Conservation (phyloP, 208 protist genomes). For the Wallacemonas rigidus region DNA sequence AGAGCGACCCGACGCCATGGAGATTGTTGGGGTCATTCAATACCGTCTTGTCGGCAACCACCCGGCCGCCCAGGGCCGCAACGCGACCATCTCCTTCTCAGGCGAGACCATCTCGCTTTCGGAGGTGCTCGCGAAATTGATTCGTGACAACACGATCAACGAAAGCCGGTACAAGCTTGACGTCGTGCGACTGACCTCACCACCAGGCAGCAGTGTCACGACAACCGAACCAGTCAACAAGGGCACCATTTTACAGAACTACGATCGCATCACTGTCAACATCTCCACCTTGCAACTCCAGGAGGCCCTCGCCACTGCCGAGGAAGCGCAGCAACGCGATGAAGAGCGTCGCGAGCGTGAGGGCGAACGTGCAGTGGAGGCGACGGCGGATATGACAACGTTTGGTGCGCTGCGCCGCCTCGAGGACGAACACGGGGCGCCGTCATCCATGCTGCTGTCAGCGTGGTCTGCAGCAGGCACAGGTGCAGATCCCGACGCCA, state of each 20-base stretch:
- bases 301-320: constrained; percentile 40
- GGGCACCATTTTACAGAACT: constrained; percentile 46
- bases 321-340: constrained; percentile 31
- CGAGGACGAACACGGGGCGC: constrained; percentile 9
- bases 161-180: constrained; percentile 76
- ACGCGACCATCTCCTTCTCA: constrained; percentile 67
- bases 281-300: constrained; percentile 62
- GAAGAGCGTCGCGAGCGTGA: constrained; percentile 51
- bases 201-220: constrained; percentile 12
- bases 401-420: not conserved
- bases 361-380: constrained; percentile 34
- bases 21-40: constrained; percentile 65
- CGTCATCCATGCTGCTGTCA: not conserved
- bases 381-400: not conserved
- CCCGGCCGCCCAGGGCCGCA: constrained; percentile 73
- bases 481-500: not conserved
- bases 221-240: constrained; percentile 2
- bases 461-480: not conserved
- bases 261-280: constrained; percentile 67
- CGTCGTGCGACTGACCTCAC: constrained; percentile 17
- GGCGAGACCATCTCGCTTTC: constrained; percentile 45
- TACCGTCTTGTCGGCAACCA: constrained; percentile 77
- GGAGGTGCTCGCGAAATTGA: constrained; percentile 49
- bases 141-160: constrained; percentile 77
- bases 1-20: constrained; percentile 21